Percentiles rank a stretch among this genome's conserved stretches.
phyloP scores from a whole-genome alignment of 805 yeast genomes.

The Kodamaea restingae region DNA sequence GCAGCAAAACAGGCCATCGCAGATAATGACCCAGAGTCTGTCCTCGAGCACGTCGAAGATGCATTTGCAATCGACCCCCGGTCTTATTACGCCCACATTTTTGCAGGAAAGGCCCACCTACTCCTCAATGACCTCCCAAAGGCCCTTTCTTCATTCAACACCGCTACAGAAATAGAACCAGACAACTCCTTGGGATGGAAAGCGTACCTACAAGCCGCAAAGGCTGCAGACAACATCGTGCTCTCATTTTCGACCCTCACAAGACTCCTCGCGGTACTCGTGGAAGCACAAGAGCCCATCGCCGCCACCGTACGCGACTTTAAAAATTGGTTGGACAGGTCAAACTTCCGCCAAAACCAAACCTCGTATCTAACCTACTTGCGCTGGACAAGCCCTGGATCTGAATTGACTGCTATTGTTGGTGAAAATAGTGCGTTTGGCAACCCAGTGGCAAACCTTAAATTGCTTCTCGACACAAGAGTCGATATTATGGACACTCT shows the following conservation, averaged over 20 bases:
- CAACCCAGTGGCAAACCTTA: constrained; percentile 43
- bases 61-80: constrained; percentile 53
- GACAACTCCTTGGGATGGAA: constrained; percentile 71
- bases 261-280: constrained; percentile 39
- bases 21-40: constrained; percentile 57
- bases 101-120: constrained; percentile 68
- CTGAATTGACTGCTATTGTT: constrained; percentile 48
- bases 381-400: constrained; percentile 51
- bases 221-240: constrained; percentile 32
- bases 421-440: constrained; percentile 40
- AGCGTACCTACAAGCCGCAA: constrained; percentile 57
- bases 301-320: constrained; percentile 49
- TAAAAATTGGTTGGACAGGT: constrained; percentile 39
- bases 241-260: constrained; percentile 47
- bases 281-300: constrained; percentile 41
- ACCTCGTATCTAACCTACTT: constrained; percentile 46
- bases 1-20: constrained; percentile 47
- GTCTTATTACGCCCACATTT: constrained; percentile 63
- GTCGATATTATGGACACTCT: constrained; percentile 37
- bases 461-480: constrained; percentile 39
- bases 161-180: constrained; percentile 49
- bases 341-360: constrained; percentile 23
- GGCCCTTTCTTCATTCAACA: constrained; percentile 43
- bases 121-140: constrained; percentile 32
- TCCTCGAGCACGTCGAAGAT: constrained; percentile 51